phyloP scores from a whole-genome alignment of 139 green algal genomes.

The Picochlorum sp. region DNA sequence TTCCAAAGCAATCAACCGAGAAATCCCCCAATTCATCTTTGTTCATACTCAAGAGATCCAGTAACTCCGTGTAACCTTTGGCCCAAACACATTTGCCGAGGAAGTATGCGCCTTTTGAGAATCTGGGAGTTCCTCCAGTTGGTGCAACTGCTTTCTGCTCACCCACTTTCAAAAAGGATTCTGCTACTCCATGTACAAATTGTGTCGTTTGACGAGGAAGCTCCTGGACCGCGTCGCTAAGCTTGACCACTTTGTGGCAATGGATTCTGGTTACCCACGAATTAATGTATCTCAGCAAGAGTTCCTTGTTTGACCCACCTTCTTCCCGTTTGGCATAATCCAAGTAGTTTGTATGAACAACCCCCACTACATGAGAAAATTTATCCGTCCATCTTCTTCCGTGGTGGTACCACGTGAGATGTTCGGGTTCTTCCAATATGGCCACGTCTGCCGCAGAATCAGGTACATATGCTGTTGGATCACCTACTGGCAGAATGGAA shows the following conservation, averaged over 20 bases:
- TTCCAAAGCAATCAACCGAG: slow-evolving; percentile 87
- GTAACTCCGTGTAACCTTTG: slow-evolving; percentile 98
- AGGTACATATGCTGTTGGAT: slow-evolving; percentile 89
- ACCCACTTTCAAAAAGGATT: slow-evolving; percentile 78
- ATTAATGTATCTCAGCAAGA: slow-evolving; percentile 66
- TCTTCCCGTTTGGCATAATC: slow-evolving; percentile 79
- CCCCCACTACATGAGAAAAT: slow-evolving; percentile 90
- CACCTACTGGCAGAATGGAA: slow-evolving; percentile 91
- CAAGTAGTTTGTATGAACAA: slow-evolving; percentile 99
- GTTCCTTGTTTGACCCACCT: slow-evolving; percentile 29
- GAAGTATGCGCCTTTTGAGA: slow-evolving; percentile 82
- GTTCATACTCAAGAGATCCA: slow-evolving; percentile 54
- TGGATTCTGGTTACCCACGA: slow-evolving; percentile 66
- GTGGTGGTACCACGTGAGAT: slow-evolving; percentile 99
- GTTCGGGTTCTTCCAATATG: slow-evolving; percentile 98
- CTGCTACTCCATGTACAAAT: slow-evolving; percentile 93
- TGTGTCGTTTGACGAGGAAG: slow-evolving; percentile 75
- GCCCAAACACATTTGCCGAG: slow-evolving; percentile 92
- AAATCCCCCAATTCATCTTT: slow-evolving; percentile 11
- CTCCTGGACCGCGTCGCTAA: slow-evolving; percentile 90
- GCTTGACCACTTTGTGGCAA: slow-evolving; percentile 96
- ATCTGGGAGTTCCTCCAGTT: slow-evolving; percentile 1
- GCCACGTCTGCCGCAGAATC: slow-evolving; percentile 82
- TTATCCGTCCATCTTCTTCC: slow-evolving; percentile 92
- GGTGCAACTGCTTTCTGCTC: slow-evolving; percentile 25